These are phyloP conservation scores for Stipa capillata DNA, from an alignment of 176 grass and related monocot species.

Conservation along the genomic window DNA sequence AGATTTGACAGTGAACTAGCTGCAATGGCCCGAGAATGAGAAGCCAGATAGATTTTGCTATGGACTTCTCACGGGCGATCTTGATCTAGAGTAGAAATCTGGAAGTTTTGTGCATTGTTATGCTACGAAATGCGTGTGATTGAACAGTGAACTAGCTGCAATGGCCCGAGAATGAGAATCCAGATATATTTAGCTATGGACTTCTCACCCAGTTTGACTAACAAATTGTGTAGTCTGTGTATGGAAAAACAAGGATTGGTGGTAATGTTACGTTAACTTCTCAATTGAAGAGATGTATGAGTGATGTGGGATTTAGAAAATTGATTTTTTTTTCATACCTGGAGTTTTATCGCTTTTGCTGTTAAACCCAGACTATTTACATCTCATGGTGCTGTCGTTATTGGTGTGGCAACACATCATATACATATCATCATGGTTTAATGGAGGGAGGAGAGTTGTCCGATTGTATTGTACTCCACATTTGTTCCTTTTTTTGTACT, in stretches of 20 bases:
- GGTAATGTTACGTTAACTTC: background rate
- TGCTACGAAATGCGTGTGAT: background rate
- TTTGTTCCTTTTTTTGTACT: background rate
- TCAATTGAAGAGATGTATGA: background rate
- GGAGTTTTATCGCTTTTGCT: background rate
- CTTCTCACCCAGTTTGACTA: background rate
- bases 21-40: background rate
- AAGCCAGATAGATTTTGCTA: background rate
- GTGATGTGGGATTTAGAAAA: too few relatives aligned
- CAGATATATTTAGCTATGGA: background rate
- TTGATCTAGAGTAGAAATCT: background rate
- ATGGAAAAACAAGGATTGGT: background rate
- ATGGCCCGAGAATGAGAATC: background rate
- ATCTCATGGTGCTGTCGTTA: background rate
- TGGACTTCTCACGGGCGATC: background rate
- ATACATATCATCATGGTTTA: background rate
- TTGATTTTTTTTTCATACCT: background rate
- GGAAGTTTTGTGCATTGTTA: background rate
- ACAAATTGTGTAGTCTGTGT: background rate
- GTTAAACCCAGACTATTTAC: background rate
- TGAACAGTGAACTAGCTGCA: background rate
- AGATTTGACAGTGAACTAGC: background rate
- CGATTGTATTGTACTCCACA: background rate
- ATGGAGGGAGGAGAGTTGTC: background rate
- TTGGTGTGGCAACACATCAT: background rate